These are phyloP conservation scores for Aspergillus haitiensis DNA, from an alignment of 495 filamentous ascomycete species.

Conservation along the genomic window DNA sequence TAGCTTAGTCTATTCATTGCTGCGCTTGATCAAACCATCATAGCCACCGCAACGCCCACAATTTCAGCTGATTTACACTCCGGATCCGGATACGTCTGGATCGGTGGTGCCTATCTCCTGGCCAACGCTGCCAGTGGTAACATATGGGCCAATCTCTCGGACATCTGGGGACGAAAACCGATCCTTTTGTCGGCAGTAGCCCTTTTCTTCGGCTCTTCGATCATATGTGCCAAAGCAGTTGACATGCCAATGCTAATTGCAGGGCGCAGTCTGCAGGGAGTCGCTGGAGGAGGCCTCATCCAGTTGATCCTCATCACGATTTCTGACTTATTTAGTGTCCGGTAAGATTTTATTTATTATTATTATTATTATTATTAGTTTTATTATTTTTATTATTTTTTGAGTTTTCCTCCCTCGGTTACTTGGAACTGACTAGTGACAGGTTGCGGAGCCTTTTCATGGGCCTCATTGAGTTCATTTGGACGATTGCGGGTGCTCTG, in stretches of 20 bases:
- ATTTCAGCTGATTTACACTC: constrained; percentile 59
- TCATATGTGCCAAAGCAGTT: constrained; percentile 49
- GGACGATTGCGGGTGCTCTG: constrained; percentile 57
- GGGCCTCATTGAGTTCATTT: constrained; percentile 55
- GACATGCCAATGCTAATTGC: constrained; percentile 57
- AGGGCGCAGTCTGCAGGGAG: constrained; percentile 56
- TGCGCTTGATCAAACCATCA: constrained; percentile 62
- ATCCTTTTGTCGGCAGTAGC: constrained; percentile 50
- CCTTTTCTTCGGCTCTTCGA: constrained; percentile 43
- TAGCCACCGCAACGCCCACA: constrained; percentile 61
- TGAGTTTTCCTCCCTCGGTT: background rate
- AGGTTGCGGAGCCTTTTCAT: constrained; percentile 54
- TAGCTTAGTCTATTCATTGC: constrained; percentile 55
- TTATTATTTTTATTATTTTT: background rate
- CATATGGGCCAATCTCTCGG: constrained; percentile 59
- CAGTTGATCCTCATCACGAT: constrained; percentile 56
- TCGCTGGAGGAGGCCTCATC: constrained; percentile 55
- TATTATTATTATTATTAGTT: background rate
- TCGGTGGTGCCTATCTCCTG: constrained; percentile 64
- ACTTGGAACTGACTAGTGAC: background rate
- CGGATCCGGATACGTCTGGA: constrained; percentile 63
- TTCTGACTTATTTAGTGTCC: constrained; percentile 58
- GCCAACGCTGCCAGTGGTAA: constrained; percentile 53
- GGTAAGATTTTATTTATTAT: constrained; percentile 37
- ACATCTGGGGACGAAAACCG: constrained; percentile 63